phyloP scores from a whole-genome alignment of 306 rosid species.

The Glycine latifolia region DNA sequence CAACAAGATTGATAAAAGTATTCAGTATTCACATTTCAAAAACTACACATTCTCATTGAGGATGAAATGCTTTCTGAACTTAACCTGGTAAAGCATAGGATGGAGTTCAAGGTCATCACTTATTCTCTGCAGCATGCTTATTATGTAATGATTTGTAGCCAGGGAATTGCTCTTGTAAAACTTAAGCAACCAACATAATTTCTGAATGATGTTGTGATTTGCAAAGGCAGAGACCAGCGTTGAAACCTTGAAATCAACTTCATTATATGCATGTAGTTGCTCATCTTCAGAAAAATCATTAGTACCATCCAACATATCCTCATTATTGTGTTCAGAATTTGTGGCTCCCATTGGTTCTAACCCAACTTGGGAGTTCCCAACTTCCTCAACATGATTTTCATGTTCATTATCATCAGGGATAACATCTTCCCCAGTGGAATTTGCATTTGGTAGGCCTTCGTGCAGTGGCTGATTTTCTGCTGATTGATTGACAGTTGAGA shows the following conservation, averaged over 20 bases:
- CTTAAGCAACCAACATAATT: constrained; percentile 92
- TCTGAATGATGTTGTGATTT: constrained; percentile 78
- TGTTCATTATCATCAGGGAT: constrained; percentile 44
- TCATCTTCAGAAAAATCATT: constrained; percentile 80
- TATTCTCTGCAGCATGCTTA: constrained; percentile 73
- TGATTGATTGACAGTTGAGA: constrained; percentile 53
- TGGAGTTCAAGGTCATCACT: constrained; percentile 86
- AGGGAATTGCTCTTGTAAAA: constrained; percentile 87
- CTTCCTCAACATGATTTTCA: constrained; percentile 46
- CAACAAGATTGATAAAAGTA: constrained; percentile 34
- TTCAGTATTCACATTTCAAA: constrained; percentile 41
- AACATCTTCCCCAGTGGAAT: constrained; percentile 49
- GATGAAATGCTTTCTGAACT: constrained; percentile 42
- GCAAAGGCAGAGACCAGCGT: constrained; percentile 76
- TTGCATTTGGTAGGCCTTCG: constrained; percentile 47
- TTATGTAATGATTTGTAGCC: constrained; percentile 79
- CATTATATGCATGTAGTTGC: constrained; percentile 62
- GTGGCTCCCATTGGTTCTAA: constrained; percentile 45
- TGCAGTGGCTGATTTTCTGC: constrained; percentile 49
- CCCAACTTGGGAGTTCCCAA: constrained; percentile 42
- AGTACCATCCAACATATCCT: constrained; percentile 54
- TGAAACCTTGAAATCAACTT: constrained; percentile 91
- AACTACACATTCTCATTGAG: constrained; percentile 29
- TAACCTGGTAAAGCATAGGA: constrained; percentile 95
- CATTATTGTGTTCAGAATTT: constrained; percentile 54